Conservation (phyloP, 352 stramenopile genomes). For the Halophytophthora polymorphica region DNA sequence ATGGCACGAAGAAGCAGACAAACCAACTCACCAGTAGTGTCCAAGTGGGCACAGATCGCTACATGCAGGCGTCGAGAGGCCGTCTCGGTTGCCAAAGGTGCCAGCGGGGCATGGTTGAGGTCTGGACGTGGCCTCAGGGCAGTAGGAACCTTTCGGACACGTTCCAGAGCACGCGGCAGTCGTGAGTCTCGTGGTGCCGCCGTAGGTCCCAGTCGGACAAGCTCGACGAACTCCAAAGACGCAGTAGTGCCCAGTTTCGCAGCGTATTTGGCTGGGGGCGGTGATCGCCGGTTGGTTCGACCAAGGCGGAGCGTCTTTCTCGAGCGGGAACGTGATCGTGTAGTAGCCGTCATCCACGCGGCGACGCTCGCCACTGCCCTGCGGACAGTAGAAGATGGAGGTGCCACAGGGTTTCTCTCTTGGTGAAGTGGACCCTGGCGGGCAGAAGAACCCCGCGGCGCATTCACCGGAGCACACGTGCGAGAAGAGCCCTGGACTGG, state of each 20-base stretch:
- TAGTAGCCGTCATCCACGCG: conserved; percentile 54
- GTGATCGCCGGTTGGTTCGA: conserved; percentile 2
- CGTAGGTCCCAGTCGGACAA: conserved; percentile 52
- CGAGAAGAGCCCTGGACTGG: conserved; percentile 30
- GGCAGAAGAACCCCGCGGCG: conserved; percentile 50
- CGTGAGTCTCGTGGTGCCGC: conserved; percentile 28
- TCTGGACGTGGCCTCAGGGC: conserved; percentile 38
- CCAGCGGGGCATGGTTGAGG: conserved; percentile 50
- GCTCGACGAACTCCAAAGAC: conserved; percentile 46
- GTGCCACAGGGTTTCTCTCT: conserved; percentile 41
- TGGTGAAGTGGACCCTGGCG: conserved; percentile 54
- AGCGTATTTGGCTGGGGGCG: conserved; percentile 25
- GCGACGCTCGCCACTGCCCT: conserved; percentile 36
- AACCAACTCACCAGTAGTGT: conserved; percentile 47
- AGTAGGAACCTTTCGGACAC: conserved; percentile 59
- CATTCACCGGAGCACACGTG: conserved; percentile 49
- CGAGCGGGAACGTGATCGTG: conserved; percentile 33
- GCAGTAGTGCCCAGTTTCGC: conserved; percentile 69
- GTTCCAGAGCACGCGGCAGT: conserved; percentile 30
- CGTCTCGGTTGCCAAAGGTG: conserved; percentile 34
- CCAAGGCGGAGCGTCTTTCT: conserved; percentile 1
- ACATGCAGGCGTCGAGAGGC: conserved; percentile 35
- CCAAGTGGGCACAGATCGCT: conserved; percentile 48
- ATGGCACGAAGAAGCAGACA: no score
- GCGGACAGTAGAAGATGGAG: conserved; percentile 56